Evolutionary conservation across 2,329 filamentous ascomycete genomes (phyloP).

Genomic region (Dactylellina sp.): DNA sequence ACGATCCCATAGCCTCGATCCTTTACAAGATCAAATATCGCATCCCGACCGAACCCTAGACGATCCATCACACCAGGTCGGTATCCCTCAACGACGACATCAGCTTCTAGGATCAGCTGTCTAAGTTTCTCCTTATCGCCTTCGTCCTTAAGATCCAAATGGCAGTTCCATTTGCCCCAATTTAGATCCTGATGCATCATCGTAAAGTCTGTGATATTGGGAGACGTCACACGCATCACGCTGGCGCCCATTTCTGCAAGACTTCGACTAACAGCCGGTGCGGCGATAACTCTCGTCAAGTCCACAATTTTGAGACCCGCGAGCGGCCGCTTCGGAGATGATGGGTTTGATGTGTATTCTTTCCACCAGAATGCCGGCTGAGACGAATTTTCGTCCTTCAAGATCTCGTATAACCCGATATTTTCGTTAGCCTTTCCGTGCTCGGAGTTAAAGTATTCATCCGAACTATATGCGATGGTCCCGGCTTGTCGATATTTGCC

Average conservation of each 20-base stretch:
- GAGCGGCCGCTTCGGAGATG: conserved; percentile 64
- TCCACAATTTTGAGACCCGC: conserved; percentile 68
- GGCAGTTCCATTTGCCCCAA: conserved; percentile 67
- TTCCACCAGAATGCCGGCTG: conserved; percentile 65
- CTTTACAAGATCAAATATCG: conserved; percentile 64
- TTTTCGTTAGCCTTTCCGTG: conserved; percentile 65
- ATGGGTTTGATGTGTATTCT: conserved; percentile 54
- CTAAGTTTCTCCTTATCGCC: conserved; percentile 64
- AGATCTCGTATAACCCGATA: conserved; percentile 64
- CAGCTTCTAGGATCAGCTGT: conserved; percentile 66
- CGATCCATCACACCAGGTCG: conserved; percentile 67
- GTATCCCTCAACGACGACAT: conserved; percentile 68
- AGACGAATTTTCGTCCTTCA: conserved; percentile 59
- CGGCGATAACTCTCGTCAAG: conserved; percentile 67
- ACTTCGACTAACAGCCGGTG: conserved; percentile 65
- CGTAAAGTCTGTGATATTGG: conserved; percentile 64
- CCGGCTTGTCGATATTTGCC: conserved; percentile 65
- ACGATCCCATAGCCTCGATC: conserved; percentile 66
- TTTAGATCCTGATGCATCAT: conserved; percentile 66
- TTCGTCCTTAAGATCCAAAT: conserved; percentile 65
- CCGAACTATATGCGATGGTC: conserved; percentile 63
- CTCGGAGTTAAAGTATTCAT: conserved; percentile 64
- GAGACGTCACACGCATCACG: conserved; percentile 66
- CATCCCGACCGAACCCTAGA: conserved; percentile 65
- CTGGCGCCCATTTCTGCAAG: conserved; percentile 67